Evolutionary conservation across 2,329 filamentous ascomycete species (phyloP), one percentile per base, ranked within the genome.

Genomic region (Trichoderma guizhouense): DNA sequence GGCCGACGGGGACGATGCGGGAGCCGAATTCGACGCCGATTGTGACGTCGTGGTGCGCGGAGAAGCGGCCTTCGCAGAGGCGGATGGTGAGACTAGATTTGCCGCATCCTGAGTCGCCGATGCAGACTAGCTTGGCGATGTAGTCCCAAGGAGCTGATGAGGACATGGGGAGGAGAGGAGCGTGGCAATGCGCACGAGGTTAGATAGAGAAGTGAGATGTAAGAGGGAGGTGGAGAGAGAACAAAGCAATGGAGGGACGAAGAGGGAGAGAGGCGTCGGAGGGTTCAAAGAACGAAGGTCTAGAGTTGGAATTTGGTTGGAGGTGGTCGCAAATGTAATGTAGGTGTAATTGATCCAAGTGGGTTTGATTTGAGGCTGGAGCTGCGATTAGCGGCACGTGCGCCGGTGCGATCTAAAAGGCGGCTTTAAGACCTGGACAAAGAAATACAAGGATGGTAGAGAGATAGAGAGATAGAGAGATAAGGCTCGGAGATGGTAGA

Each of bases 41-140:
- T 75, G 95, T 98, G 76, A 98, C 95, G 86, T 98, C 95, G 87
- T 98, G 95, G 81, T 96, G 93, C 69, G 93, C 89, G 70, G 93
- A 94, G 86, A 98, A 98, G 81, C 95, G 93, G 78, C 95, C 95
- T 87, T 98, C 95, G 85, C 95, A 98, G 74, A 98, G 93, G 74
- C 95, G 93, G 81, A 98, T 95, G 71, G 95, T 97, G 77, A 98
- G 89, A 83, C 93, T 90, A 74, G 94, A 97, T 86, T 99, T 99
- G 79, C 96, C 96, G 80, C 94, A 97, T 80, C 95, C 96, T 60
- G 93, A 96, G 85, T 98, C 96, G 82, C 96, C 96, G 79, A 99
- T 94, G 85, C 94, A 97, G 80, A 98, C 95, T 78, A 99, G 93
- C 84, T 99, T 99, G 82, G 95, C 95, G 81, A 98, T 99, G 86